Base-by-base conservation (phyloP, 768 basidiomycete species). In the Pisolithus microcarpus region DNA sequence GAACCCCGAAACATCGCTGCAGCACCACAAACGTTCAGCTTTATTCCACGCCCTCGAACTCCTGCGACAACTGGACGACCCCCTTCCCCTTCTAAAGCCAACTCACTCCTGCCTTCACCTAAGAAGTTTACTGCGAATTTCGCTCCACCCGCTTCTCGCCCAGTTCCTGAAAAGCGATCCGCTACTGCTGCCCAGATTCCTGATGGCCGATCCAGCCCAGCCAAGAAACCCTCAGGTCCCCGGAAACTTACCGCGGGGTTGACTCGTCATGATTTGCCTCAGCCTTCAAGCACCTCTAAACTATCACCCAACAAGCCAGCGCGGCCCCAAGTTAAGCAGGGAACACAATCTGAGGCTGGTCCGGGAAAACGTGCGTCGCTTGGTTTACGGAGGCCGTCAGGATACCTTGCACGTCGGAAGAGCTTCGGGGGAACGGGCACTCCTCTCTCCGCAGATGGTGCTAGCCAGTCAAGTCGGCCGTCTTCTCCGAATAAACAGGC, bases 371-470 rank as follows among this genome's bases (percentile, higher is more conserved):
- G 70, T 8, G 52, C 70, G 2, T 71, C 74, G 2, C 63, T 70
- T 54, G 66, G 71, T 24, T 65, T 81, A 38, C 70, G 84, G 26
- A 73, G 82, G 8, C 83, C 83, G 2, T 84, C 85, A 0, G 84
- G 82, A 3, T 87, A 87, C 62, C 82, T 85, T 56, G 78, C 84
- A 6, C 80, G 80, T 53, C 72, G 86, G 53, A 86, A 81, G 66
- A 88, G 86, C 64, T 56, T 87, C 13, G 67, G 69, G 1, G 68
- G 57, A 6, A 39, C 52, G 7, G 26, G 26, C 26, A 26, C 26
- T 26, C 26, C 7, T 26, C 52, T 48, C 46, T 46, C 56, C 42
- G 49, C 50, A 40, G 49, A 46, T 30, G 53, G 43, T 13, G 15
- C 4, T 21, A 51, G 54, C 3, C 26, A 47, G 34, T 52, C 49